These are phyloP conservation scores for Penicillium psychrosexuale DNA, from an alignment of 2,329 filamentous ascomycete genomes.

Conservation along the genomic window DNA sequence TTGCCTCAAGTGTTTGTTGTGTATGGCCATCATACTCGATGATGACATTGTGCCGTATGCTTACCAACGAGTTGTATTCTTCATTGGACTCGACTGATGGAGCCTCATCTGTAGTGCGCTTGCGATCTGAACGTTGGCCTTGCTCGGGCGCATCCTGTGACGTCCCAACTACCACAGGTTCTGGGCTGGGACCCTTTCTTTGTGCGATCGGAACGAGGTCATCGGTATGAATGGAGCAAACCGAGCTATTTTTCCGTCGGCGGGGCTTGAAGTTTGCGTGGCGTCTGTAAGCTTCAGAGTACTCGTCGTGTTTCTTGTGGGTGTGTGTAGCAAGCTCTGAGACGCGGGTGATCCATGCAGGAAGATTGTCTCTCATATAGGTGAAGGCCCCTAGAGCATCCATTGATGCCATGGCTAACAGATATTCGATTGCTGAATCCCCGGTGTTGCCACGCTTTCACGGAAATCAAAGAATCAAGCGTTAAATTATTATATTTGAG, in stretches of 20 bases:
- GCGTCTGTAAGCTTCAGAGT: constrained; percentile 42
- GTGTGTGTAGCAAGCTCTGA: constrained; percentile 44
- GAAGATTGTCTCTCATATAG: constrained; percentile 44
- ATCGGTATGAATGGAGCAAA: constrained; percentile 41
- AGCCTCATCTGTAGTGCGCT: constrained; percentile 35
- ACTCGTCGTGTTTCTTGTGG: constrained; percentile 42
- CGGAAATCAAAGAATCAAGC: neutral
- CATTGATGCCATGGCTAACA: constrained; percentile 25
- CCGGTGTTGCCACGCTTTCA: neutral
- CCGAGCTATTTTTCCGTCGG: constrained; percentile 43
- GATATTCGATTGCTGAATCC: neutral
- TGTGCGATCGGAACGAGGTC: constrained; percentile 24
- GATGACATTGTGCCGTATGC: constrained; percentile 71
- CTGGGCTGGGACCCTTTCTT: constrained; percentile 12
- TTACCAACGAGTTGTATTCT: constrained; percentile 52
- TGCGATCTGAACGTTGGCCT: constrained; percentile 25
- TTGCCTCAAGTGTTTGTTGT: constrained; percentile 74
- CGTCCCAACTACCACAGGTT: neutral
- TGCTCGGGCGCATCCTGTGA: constrained; percentile 10
- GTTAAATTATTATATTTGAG: neutral
- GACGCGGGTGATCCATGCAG: constrained; percentile 44
- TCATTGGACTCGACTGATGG: constrained; percentile 34
- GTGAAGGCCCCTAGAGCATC: constrained; percentile 47
- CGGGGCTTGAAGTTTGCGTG: constrained; percentile 31
- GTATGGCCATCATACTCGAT: constrained; percentile 92